Conservation (phyloP, 2,329 filamentous ascomycete species). For the Elsinoe arachidis region DNA sequence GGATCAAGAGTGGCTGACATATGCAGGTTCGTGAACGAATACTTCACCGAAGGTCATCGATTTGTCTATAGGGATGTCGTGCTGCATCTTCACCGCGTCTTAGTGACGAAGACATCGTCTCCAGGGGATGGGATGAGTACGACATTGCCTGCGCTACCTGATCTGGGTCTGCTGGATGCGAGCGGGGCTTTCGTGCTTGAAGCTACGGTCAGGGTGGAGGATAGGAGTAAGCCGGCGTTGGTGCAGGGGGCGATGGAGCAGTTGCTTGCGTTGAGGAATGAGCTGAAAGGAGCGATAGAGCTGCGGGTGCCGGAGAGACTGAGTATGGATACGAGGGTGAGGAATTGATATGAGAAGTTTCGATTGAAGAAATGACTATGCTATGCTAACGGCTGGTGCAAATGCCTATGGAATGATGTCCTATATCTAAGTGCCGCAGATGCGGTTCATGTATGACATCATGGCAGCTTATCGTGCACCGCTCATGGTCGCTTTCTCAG, state of each 20-base stretch:
- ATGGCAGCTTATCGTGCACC: constrained; percentile 11
- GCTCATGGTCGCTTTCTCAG: constrained; percentile 18
- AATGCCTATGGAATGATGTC: constrained; percentile 21
- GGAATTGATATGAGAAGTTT: too few relatives aligned
- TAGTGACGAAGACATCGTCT: constrained; percentile 32
- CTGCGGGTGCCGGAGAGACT: constrained; percentile 50
- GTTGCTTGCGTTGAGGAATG: constrained; percentile 45
- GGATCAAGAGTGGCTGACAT: constrained; percentile 19
- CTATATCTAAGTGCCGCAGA: constrained; percentile 14
- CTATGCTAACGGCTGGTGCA: not conserved
- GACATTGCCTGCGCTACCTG: constrained; percentile 35
- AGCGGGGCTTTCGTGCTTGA: constrained; percentile 52
- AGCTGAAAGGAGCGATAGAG: constrained; percentile 49
- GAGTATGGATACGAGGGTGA: constrained; percentile 52
- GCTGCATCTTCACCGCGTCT: constrained; percentile 47
- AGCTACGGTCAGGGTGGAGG: constrained; percentile 48
- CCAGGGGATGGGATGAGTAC: constrained; percentile 25
- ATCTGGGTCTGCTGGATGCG: constrained; percentile 45
- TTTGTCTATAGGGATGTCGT: constrained; percentile 51
- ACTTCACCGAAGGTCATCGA: constrained; percentile 47
- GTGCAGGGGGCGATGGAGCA: constrained; percentile 48
- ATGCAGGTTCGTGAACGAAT: constrained; percentile 48
- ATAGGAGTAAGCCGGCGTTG: constrained; percentile 45
- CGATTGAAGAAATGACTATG: not conserved
- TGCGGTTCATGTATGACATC: constrained; percentile 6